Conservation (phyloP, 31 red algal species). For the Odonthalia washingtoniensis region DNA sequence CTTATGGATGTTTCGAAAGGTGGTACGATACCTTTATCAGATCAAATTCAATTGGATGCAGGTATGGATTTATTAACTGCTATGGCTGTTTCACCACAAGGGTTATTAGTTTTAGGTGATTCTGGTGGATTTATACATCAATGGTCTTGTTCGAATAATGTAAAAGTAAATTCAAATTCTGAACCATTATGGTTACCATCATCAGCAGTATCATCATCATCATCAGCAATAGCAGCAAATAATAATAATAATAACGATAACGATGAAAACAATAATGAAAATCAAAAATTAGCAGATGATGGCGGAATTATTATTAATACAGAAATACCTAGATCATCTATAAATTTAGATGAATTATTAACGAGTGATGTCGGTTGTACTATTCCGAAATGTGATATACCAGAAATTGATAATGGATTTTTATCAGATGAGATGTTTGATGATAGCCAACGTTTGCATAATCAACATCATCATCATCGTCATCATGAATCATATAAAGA, state of each 20-base stretch:
- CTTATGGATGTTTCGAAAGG: slow-evolving; percentile 67
- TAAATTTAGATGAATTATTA: slow-evolving; percentile 60
- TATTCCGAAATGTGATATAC: slow-evolving; percentile 69
- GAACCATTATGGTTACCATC: slow-evolving; percentile 67
- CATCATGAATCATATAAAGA: slow-evolving; percentile 22
- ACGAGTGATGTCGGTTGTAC: slow-evolving; percentile 61
- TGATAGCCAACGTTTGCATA: slow-evolving; percentile 7
- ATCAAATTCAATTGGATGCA: slow-evolving; percentile 82
- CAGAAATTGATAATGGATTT: slow-evolving; percentile 66
- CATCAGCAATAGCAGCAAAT: too few species aligned
- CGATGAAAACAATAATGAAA: too few species aligned
- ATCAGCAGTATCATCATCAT: too few species aligned
- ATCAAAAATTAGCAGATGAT: too few species aligned
- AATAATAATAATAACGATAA: too few species aligned
- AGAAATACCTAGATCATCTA: slow-evolving; percentile 64
- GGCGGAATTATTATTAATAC: slow-evolving; percentile 35
- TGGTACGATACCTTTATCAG: slow-evolving; percentile 52
- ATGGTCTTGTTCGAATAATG: slow-evolving; percentile 68
- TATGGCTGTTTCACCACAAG: slow-evolving; percentile 73
- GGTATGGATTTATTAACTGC: slow-evolving; percentile 68
- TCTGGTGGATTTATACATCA: slow-evolving; percentile 85
- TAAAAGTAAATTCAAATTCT: slow-evolving; percentile 64
- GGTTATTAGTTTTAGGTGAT: slow-evolving; percentile 72
- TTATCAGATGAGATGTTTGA: slow-evolving; percentile 71
- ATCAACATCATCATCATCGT: background rate